These are phyloP conservation scores for Oemleria cerasiformis DNA, from an alignment of 306 rosid species.

Conservation along the genomic window DNA sequence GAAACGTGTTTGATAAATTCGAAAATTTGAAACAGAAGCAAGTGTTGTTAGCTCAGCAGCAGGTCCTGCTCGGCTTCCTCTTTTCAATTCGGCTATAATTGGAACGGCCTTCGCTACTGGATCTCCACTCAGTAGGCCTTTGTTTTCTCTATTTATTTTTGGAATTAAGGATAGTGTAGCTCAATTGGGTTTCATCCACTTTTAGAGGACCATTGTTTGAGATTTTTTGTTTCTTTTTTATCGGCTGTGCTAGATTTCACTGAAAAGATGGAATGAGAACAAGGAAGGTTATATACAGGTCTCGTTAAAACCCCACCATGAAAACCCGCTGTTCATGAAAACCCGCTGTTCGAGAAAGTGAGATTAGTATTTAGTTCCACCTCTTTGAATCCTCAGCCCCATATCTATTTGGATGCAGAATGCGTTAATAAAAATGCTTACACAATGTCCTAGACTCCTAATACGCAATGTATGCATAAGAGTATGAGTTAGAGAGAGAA, in stretches of 20 bases:
- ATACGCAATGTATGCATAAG: not conserved
- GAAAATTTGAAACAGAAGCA: slow-evolving; percentile 38
- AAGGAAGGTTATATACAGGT: not conserved
- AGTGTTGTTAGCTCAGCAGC: slow-evolving; percentile 37
- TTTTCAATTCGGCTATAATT: slow-evolving; percentile 20
- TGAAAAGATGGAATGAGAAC: too few species aligned
- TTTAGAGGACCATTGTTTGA: not conserved
- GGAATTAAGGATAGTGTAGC: not conserved
- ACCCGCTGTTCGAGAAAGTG: too few species aligned
- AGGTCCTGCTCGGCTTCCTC: slow-evolving; percentile 37
- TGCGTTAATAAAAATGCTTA: too few species aligned
- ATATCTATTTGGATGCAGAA: too few species aligned
- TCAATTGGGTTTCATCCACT: not conserved
- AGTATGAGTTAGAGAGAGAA: not conserved
- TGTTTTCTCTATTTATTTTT: not conserved
- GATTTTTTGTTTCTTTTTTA: too few species aligned
- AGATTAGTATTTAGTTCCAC: too few species aligned
- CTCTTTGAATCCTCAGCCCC: too few species aligned
- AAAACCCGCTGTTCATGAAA: too few species aligned
- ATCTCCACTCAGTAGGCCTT: slow-evolving; percentile 57
- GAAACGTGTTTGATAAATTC: not conserved
- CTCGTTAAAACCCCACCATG: not conserved
- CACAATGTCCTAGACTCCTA: too few species aligned
- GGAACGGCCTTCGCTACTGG: slow-evolving; percentile 60
- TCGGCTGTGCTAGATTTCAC: too few species aligned